These are phyloP conservation scores for Mycena polygramma DNA, from an alignment of 768 basidiomycete genomes.

Conservation along the genomic window DNA sequence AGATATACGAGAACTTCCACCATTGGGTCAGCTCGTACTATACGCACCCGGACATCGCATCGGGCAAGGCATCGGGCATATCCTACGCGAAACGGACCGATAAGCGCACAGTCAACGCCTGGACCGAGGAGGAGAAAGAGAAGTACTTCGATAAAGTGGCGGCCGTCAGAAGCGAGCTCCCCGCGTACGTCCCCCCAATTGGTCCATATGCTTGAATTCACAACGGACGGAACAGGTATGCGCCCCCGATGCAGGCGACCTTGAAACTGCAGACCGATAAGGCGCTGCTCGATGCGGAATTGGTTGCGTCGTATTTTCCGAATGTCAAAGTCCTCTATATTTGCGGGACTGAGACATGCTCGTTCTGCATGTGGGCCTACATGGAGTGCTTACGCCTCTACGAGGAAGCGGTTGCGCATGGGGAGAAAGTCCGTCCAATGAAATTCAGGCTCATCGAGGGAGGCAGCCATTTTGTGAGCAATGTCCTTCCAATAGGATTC, in stretches of 20 bases:
- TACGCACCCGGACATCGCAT: conserved; percentile 37
- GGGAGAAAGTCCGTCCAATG: conserved; percentile 1
- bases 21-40: conserved; percentile 49
- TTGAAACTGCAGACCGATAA: conserved; percentile 12
- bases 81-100: conserved; percentile 19
- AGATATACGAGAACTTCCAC: conserved; percentile 41
- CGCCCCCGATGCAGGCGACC: conserved; percentile 12
- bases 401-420: background rate
- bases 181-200: conserved; percentile 11
- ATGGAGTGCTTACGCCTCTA: conserved; percentile 11
- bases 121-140: conserved; percentile 22
- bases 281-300: background rate
- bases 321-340: conserved; percentile 20
- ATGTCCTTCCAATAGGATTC: background rate
- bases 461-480: conserved; percentile 24
- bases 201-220: background rate
- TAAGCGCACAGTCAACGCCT: background rate
- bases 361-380: conserved; percentile 26
- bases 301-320: conserved; percentile 24
- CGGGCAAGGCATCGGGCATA: conserved; percentile 15
- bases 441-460: conserved; percentile 17
- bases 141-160: conserved; percentile 13
- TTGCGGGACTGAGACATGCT: conserved; percentile 7
- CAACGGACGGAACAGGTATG: background rate
- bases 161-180: conserved; percentile 13